These are phyloP conservation scores for Citrus reticulata DNA, from an alignment of 345 rosid genomes.

Conservation along the genomic window DNA sequence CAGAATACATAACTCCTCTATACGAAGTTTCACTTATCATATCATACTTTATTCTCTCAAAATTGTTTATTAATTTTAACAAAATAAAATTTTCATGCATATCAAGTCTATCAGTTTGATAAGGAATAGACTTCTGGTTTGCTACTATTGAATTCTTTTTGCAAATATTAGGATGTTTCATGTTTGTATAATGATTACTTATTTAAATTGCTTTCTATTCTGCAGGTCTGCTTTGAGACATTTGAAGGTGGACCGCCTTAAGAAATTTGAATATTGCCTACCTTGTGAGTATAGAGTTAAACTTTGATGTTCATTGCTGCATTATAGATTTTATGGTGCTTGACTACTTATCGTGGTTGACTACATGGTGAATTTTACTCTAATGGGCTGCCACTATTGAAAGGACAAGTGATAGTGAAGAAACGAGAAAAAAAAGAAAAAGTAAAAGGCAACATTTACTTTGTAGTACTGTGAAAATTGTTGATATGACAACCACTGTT, in stretches of 20 bases:
- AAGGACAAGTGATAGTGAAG: background rate
- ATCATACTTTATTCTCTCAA: background rate
- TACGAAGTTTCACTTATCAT: background rate
- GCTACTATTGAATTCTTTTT: background rate
- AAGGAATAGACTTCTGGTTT: background rate
- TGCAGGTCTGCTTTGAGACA: slow-evolving; percentile 89
- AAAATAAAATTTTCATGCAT: background rate
- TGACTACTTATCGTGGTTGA: background rate
- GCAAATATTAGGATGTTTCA: background rate
- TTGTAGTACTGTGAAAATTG: background rate
- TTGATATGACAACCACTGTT: background rate
- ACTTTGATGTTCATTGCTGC: background rate
- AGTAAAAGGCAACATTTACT: background rate
- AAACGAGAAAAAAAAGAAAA: background rate
- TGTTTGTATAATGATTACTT: background rate
- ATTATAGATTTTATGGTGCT: background rate
- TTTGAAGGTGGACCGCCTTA: slow-evolving; percentile 80
- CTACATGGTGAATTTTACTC: background rate
- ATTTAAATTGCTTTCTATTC: slow-evolving; percentile 15
- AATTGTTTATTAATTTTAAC: background rate
- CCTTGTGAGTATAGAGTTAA: slow-evolving; percentile 73
- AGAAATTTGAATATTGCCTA: slow-evolving; percentile 88
- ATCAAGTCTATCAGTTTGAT: background rate
- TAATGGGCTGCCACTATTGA: background rate
- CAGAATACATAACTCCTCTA: background rate